A percentile compares a stretch with the other conserved stretches of the same genome.
Evolutionary conservation across 2,329 filamentous ascomycete species (phyloP).

Genomic region (Penicillium frequentans): DNA sequence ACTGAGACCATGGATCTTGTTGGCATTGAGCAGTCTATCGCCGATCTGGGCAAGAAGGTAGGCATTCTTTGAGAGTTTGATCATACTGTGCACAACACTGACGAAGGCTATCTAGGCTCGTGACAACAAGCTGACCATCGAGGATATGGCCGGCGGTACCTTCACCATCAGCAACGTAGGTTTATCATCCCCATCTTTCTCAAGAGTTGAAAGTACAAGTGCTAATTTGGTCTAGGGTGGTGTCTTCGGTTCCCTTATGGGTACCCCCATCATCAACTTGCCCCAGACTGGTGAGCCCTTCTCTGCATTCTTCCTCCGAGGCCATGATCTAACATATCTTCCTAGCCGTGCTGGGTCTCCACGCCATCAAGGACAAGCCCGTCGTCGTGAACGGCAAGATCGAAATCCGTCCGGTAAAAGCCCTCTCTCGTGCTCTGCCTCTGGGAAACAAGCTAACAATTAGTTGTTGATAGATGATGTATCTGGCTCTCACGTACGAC

Average conservation of each 20-base stretch:
- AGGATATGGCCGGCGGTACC: conserved; percentile 98
- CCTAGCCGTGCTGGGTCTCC: conserved; percentile 77
- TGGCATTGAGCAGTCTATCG: conserved; percentile 85
- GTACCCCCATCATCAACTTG: conserved; percentile 97
- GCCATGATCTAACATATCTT: not conserved
- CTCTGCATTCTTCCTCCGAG: not conserved
- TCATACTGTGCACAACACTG: conserved; percentile 4
- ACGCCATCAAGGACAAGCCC: conserved; percentile 94
- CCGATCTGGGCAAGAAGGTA: conserved; percentile 94
- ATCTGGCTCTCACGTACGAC: conserved; percentile 94
- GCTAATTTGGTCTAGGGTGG: conserved; percentile 58
- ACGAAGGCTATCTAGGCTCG: conserved; percentile 64
- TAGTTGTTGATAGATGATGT: conserved; percentile 75
- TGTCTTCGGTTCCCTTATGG: conserved; percentile 96
- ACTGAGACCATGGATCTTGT: conserved; percentile 85
- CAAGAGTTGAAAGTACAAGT: not conserved
- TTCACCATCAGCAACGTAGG: conserved; percentile 92
- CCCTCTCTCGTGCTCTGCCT: conserved; percentile 6
- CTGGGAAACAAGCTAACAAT: conserved; percentile 11
- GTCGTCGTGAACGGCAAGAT: conserved; percentile 90
- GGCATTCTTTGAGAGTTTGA: not conserved
- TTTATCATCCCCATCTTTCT: not conserved
- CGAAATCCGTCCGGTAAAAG: conserved; percentile 75
- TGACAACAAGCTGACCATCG: conserved; percentile 94
- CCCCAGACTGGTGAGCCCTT: conserved; percentile 70